Percentiles rank a stretch among this genome's conserved stretches.
Evolutionary conservation across 2,329 filamentous ascomycete genomes (phyloP).

Genomic region (Sporothrix pallida): DNA sequence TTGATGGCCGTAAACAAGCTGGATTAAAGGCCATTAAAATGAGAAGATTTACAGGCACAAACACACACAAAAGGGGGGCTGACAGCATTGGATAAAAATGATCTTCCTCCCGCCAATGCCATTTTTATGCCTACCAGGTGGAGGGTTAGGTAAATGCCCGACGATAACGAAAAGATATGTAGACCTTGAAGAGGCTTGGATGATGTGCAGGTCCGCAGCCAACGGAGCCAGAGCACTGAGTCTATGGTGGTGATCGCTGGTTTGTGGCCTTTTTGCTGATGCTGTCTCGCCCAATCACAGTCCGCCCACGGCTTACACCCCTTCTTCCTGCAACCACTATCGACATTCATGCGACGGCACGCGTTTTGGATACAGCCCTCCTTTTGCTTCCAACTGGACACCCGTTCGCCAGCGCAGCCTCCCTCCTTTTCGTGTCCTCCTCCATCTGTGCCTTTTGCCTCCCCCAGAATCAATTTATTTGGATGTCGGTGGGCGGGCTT

Average conservation of each 20-base stretch:
- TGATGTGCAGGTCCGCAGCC: slow-evolving; percentile 9
- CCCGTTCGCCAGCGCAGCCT: background rate
- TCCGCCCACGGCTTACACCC: background rate
- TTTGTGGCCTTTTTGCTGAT: no score
- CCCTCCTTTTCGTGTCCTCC: background rate
- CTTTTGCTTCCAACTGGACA: background rate
- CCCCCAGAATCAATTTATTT: background rate
- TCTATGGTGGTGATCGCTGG: background rate
- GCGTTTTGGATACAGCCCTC: slow-evolving; percentile 23
- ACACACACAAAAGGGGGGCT: no score
- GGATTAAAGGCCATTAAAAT: background rate
- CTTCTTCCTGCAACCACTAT: slow-evolving; percentile 4
- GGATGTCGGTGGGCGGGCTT: background rate
- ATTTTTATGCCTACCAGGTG: slow-evolving; percentile 21
- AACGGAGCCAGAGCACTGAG: background rate
- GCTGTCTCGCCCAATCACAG: background rate
- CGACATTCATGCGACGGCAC: slow-evolving; percentile 25
- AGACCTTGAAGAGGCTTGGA: background rate
- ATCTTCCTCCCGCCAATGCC: background rate
- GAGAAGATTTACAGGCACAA: no score
- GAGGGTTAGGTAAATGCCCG: background rate
- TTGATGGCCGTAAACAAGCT: background rate
- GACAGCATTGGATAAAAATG: background rate
- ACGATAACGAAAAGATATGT: background rate
- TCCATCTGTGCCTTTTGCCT: no score